phyloP scores from a whole-genome alignment of 2,329 filamentous ascomycete species.

The Sporothrix dimorphospora region DNA sequence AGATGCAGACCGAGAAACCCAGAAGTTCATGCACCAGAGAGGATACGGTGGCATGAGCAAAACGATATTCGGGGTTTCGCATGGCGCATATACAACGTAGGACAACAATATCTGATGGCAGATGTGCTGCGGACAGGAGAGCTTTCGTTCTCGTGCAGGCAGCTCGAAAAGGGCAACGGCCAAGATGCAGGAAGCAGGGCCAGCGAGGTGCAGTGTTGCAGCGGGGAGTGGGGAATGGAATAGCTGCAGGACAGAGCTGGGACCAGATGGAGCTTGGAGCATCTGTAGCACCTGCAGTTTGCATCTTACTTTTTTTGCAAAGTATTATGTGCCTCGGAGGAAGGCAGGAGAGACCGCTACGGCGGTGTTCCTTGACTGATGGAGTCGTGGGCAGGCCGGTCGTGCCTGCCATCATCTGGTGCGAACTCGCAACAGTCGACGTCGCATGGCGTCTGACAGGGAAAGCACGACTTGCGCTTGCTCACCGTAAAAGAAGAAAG shows the following conservation, averaged over 20 bases:
- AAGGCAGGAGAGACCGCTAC: background rate
- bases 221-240: conserved; percentile 3
- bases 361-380: background rate
- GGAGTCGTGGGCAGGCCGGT: background rate
- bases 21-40: background rate
- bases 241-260: conserved; percentile 10
- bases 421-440: background rate
- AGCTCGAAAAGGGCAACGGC: background rate
- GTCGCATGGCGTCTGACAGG: background rate
- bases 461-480: conserved; percentile 15
- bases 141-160: background rate
- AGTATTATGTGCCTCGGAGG: background rate
- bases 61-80: background rate
- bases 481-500: background rate
- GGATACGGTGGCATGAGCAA: background rate
- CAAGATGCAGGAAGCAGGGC: conserved; percentile 20
- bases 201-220: conserved; percentile 15
- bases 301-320: background rate
- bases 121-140: background rate
- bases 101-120: background rate
- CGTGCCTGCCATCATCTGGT: conserved; percentile 2
- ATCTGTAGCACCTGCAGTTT: conserved; percentile 13
- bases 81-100: background rate
- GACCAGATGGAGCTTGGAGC: conserved; percentile 9
- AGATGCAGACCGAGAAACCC: background rate